A percentile compares a stretch with the other conserved stretches of the same genome.
These are phyloP conservation scores for Cyclotella atomus DNA, from an alignment of 108 stramenopile genomes.

Conservation along the genomic window DNA sequence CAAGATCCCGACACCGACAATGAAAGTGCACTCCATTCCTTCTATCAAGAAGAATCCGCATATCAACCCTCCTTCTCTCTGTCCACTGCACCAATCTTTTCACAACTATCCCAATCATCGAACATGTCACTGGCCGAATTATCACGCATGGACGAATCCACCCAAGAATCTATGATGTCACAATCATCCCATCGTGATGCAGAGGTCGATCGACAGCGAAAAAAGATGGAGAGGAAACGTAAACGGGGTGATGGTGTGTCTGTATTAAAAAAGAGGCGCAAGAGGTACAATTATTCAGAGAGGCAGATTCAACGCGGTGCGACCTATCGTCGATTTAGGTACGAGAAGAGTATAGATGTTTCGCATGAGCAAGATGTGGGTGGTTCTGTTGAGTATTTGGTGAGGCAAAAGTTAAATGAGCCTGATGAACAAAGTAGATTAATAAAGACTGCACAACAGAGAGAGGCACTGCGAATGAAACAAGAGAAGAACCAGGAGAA, in stretches of 20 bases:
- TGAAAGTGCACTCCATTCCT: slow-evolving; percentile 9
- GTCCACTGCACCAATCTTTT: background rate
- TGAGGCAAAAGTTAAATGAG: slow-evolving; percentile 15
- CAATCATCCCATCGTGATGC: slow-evolving; percentile 38
- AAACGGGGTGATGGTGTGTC: background rate
- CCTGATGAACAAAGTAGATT: slow-evolving; percentile 23
- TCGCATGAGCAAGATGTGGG: slow-evolving; percentile 35
- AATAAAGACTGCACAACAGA: slow-evolving; percentile 16
- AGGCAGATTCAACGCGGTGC: slow-evolving; percentile 11
- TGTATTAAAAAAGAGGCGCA: background rate
- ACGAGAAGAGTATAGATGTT: slow-evolving; percentile 28
- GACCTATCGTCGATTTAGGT: slow-evolving; percentile 20
- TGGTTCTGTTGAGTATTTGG: slow-evolving; percentile 38
- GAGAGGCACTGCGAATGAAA: slow-evolving; percentile 5
- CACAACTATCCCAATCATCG: background rate
- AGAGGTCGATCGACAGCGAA: slow-evolving; percentile 35
- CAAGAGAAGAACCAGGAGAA: background rate
- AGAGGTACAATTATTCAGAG: slow-evolving; percentile 5
- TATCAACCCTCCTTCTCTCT: background rate
- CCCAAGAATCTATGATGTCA: slow-evolving; percentile 35
- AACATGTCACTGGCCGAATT: slow-evolving; percentile 38
- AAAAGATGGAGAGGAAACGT: slow-evolving; percentile 17
- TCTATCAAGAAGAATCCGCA: slow-evolving; percentile 34
- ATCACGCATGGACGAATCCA: slow-evolving; percentile 33
- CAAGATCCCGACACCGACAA: background rate